Base-by-base conservation (phyloP, 768 basidiomycete genomes). In the Naematelia aurantialba region DNA sequence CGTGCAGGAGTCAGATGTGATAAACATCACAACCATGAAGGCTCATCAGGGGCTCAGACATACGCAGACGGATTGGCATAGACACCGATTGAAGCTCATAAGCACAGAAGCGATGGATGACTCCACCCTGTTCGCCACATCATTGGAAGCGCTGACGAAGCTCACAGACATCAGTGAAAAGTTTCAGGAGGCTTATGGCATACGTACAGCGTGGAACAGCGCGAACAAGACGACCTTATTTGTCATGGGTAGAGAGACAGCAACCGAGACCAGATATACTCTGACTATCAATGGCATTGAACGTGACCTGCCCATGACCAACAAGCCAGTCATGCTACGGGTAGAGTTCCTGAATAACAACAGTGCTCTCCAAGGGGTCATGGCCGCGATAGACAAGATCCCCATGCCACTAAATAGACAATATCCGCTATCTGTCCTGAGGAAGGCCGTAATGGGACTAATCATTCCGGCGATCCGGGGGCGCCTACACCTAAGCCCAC, bases 21-120 rank as follows among this genome's bases (percentile, higher is more conserved):
- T n/a, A 44, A 44, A 11, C 39, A 44, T 44, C 11, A n/a, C 11
- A n/a, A 44, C 39, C 11, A n/a, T 44, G 39, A 44, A 44, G 12
- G 11, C 39, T 11, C 39, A n/a, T n/a, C 11, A 44, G n/a, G n/a
- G n/a, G 39, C 12, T 44, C 39, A 11, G 11, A 11, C 39, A 44
- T n/a, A 44, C n/a, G n/a, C 39, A n/a, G n/a, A 44, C 39, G 39
- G 39, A 44, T 44, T n/a, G 39, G n/a, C n/a, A n/a, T n/a, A 11
- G 24, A 49, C 13, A 11, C 47, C 11, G 24, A 4, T 19, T 59
- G 21, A 11, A 30, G 4, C 48, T 56, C n/a, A 21, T 49, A 3
- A 26, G 19, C 31, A 53, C 55, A 8, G 61, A 63, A 45, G 61
- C 54, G 8, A 59, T 63, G 58, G 61, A 63, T 42, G 61, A 63